Evolutionary conservation across 2,329 filamentous ascomycete genomes (phyloP), one percentile per base, ranked within the genome.

Genomic region (Aspergillus sp.): DNA sequence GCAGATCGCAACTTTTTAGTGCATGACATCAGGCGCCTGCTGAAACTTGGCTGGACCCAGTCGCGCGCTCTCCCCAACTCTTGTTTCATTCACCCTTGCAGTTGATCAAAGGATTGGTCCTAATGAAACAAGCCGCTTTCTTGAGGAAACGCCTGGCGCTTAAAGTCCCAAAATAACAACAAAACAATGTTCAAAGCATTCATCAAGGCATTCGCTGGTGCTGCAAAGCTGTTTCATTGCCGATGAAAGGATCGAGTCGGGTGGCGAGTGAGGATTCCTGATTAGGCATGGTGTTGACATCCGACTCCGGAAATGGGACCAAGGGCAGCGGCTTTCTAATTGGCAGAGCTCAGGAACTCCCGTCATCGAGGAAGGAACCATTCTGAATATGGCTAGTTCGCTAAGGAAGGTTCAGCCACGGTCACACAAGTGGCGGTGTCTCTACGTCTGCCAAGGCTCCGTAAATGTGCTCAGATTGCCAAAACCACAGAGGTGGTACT

Each of bases 1-100:
- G 52, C 56, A 51, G 62, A 63, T 63, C 57, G 40, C 24, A 51
- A 24, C 40, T 24, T 40, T 62, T 54, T 54, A 54, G 52, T 48
- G 43, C 44, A 72, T 73, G 70, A 73, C 69, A 73, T 73, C 71
- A 73, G 62, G 71, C 71, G 71, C 68, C 62, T 68, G 56, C 62
- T 71, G 70, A 72, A 73, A 73, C 70, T 56, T 58, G 60, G 59
- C 48, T 55, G 49, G 41, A 46, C 43, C 39, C 39, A 54, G 49
- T 27, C 27, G 58, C 58, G 50, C 52, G 53, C 39, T 23, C 49
- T 33, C n/a, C 44, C 15, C 35, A 27, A 24, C 43, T 21, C 33
- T 23, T 19, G 51, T 49, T 56, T 50, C 57, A 54, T 52, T 37
- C 45, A 24, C 48, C 12, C 48, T 51, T 50, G 31, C 31, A 45